Base-by-base conservation (phyloP, 805 yeast species). In the Candida berthetii region DNA sequence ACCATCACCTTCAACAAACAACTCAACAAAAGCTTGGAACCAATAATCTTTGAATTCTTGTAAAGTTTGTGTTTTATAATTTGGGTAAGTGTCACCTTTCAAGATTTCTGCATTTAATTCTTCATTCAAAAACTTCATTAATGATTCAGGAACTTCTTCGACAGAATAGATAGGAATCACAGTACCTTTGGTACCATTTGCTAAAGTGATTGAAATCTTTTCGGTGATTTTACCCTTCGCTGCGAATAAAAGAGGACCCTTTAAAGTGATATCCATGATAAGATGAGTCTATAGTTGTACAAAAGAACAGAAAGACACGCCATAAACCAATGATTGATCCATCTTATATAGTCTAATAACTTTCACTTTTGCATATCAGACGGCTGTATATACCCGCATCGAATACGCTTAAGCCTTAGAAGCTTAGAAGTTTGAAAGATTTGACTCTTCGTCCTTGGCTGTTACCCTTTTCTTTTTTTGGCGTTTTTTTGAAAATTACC, bases 21-120 rank as follows among this genome's bases (percentile, higher is more conserved):
- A 64, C 0, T 82, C 86, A 9, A 75, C 76, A 57, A 85, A 86
- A 15, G 79, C 71, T 8, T 69, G 69, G 48, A 82, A 81, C 84
- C 91, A 85, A 57, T 79, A 80, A 17, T 68, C 66, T n/a, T 56
- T 41, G 58, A 83, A 89, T 43, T 74, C 80, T 2, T 76, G 71
- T 15, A 54, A 57, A 3, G 67, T 43, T 38, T 75, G 53, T 2
- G 54, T 53, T 6, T 69, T 60, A 18, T 65, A 62, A 45, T 76
- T 68, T 0, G 96, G 95, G 50, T 89, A 88, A 0, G 96, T 87
- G 31, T 66, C 62, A 5, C 97, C 97, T 35, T 69, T 76, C 28
- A 74, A 84, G 7, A 89, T 71, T 41, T 85, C 87, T 14, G 57
- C 51, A 57, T 85, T 85, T 65, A 85, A 76, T 43, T 77, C 74